Conservation (phyloP, 192 early-diverging fungal genomes). For the Geranomyces variabilis region DNA sequence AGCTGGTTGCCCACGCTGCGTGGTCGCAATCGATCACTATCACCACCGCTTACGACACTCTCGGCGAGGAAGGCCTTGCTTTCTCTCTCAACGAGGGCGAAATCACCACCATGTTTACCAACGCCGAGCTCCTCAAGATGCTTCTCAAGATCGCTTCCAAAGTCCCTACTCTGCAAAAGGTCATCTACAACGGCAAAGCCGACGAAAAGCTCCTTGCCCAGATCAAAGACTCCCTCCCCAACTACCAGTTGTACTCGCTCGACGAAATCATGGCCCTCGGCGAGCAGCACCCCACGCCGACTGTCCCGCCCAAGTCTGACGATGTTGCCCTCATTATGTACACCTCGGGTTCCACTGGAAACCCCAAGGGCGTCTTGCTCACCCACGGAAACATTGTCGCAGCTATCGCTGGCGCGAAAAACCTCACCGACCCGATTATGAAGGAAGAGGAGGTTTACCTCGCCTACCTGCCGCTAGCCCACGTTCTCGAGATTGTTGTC, state of each 20-base stretch:
- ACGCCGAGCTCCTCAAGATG: constrained; percentile 70
- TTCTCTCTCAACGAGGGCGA: constrained; percentile 86
- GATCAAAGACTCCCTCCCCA: constrained; percentile 45
- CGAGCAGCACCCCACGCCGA: constrained; percentile 61
- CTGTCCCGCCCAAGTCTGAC: constrained; percentile 67
- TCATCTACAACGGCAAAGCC: constrained; percentile 74
- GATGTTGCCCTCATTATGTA: constrained; percentile 86
- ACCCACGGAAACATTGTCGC: constrained; percentile 84
- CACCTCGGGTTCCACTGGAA: constrained; percentile 82
- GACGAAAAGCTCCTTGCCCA: constrained; percentile 37
- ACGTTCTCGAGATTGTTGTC: constrained; percentile 44
- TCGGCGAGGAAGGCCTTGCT: constrained; percentile 80
- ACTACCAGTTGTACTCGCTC: constrained; percentile 59
- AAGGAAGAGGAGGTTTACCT: constrained; percentile 33
- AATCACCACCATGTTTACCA: constrained; percentile 72
- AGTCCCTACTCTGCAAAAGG: constrained; percentile 62
- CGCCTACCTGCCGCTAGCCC: constrained; percentile 71
- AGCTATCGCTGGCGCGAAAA: constrained; percentile 66
- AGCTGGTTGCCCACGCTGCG: constrained; percentile 61
- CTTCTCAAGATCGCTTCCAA: constrained; percentile 62
- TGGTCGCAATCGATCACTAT: constrained; percentile 75
- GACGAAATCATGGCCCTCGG: constrained; percentile 72
- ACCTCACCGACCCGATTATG: constrained; percentile 53
- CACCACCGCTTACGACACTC: constrained; percentile 76
- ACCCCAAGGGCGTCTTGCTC: constrained; percentile 90